Evolutionary conservation across 2,329 filamentous ascomycete genomes (phyloP).

Genomic region (Dactylonectria macrodidyma): DNA sequence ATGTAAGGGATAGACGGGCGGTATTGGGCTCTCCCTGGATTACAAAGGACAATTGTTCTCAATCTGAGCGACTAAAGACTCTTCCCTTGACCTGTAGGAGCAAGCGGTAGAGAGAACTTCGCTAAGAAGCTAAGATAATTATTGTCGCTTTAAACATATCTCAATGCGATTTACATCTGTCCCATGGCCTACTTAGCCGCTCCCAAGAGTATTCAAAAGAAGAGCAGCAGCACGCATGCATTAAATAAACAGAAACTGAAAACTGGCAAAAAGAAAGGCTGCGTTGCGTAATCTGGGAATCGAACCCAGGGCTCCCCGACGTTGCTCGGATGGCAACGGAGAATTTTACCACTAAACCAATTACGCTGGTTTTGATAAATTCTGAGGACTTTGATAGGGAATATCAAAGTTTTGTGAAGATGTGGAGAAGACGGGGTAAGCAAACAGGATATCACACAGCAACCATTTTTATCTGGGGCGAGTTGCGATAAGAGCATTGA

Average conservation of each 20-base stretch:
- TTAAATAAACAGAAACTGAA: neutral
- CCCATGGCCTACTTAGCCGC: no score
- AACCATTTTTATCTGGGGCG: no score
- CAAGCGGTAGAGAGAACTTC: no score
- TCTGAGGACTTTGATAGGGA: neutral
- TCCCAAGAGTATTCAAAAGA: no score
- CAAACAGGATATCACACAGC: neutral
- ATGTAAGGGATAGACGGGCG: neutral
- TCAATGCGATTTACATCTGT: no score
- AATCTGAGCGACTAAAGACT: neutral
- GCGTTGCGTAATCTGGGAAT: conserved; percentile 6
- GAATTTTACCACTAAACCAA: conserved; percentile 14
- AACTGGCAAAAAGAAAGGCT: neutral
- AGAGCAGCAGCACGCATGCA: no score
- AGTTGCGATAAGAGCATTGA: no score
- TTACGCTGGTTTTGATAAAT: neutral
- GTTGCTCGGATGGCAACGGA: conserved; percentile 11
- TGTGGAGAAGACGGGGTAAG: neutral
- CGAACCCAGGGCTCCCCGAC: conserved; percentile 12
- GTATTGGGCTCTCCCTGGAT: neutral
- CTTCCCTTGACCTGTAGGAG: neutral
- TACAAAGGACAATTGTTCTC: neutral
- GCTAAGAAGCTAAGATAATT: no score
- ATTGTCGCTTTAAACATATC: no score
- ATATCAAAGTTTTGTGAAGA: neutral